Conservation (phyloP, 768 basidiomycete genomes). For the Agrocybe chaxingu region DNA sequence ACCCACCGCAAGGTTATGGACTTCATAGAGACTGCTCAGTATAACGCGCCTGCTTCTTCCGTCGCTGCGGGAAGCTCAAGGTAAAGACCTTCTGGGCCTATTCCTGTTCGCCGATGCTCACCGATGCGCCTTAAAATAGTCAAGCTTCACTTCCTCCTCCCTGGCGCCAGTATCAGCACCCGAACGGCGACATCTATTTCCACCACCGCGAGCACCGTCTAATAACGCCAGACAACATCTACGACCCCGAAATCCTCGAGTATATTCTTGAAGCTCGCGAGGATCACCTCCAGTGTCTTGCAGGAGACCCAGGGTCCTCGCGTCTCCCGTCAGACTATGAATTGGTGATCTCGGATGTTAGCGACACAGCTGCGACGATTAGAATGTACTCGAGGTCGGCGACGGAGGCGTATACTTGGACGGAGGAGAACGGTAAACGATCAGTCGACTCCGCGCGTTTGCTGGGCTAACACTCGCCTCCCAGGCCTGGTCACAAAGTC, state of each 20-base stretch:
- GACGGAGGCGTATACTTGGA: constrained; percentile 32
- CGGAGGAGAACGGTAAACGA: constrained; percentile 32
- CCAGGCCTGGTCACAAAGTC: constrained; percentile 25
- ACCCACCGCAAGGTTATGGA: constrained; percentile 14
- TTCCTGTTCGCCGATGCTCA: constrained; percentile 3
- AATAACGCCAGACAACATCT: constrained; percentile 38
- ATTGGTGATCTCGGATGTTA: constrained; percentile 36
- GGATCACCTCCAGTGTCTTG: constrained; percentile 31
- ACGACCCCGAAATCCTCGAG: constrained; percentile 26
- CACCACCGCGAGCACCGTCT: constrained; percentile 31
- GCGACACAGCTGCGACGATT: constrained; percentile 29
- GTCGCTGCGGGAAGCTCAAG: constrained; percentile 7
- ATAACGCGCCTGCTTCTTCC: constrained; percentile 12
- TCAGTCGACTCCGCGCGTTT: constrained; percentile 11
- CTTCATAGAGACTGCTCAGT: constrained; percentile 20
- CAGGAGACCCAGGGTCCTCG: constrained; percentile 23
- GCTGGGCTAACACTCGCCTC: constrained; percentile 3
- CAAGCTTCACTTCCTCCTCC: constrained; percentile 14
- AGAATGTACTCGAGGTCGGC: constrained; percentile 34
- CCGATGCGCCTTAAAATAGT: constrained; percentile 9
- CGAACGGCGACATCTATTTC: constrained; percentile 46
- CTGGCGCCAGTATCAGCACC: constrained; percentile 37
- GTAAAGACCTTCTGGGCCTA: constrained; percentile 3
- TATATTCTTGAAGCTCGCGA: constrained; percentile 32
- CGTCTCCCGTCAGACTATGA: constrained; percentile 36